Evolutionary conservation across 1,139 yeast species (phyloP).

Genomic region (Geotrichum aggregatum): DNA sequence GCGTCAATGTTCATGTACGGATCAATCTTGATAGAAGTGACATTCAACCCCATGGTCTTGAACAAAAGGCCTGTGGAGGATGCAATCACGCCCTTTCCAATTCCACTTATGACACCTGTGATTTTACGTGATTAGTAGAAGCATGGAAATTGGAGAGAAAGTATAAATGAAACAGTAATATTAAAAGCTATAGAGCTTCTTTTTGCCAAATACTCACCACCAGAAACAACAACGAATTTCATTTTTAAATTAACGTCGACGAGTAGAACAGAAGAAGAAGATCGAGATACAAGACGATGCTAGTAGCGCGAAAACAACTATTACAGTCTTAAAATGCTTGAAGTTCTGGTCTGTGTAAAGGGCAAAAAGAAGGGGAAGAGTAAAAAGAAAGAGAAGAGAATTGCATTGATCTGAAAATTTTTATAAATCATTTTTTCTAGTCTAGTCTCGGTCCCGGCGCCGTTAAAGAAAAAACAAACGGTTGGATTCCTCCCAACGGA

Average conservation of each 20-base stretch:
- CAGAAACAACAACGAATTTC: constrained; percentile 99
- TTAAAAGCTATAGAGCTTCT: constrained; percentile 16
- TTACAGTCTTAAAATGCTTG: neutral
- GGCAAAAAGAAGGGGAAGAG: constrained; percentile 21
- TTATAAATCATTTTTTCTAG: neutral
- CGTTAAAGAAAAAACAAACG: neutral
- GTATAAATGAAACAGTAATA: neutral
- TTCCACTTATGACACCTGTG: constrained; percentile 94
- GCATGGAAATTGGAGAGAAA: neutral
- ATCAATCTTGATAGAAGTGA: constrained; percentile 95
- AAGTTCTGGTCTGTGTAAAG: constrained; percentile 19
- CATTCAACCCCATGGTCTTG: constrained; percentile 90
- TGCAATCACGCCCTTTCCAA: constrained; percentile 96
- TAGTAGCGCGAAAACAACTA: neutral
- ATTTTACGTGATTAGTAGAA: constrained; percentile 54
- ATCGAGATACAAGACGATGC: neutral
- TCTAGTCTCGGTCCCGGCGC: neutral
- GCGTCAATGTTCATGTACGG: constrained; percentile 99
- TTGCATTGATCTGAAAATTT: neutral
- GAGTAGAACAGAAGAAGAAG: neutral
- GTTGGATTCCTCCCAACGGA: constrained; percentile 12
- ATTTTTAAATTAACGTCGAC: constrained; percentile 39
- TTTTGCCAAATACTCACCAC: constrained; percentile 48
- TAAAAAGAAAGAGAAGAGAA: neutral
- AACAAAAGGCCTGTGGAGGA: constrained; percentile 93